Evolutionary conservation across 2,329 filamentous ascomycete species (phyloP), one percentile per base, ranked within the genome.

Genomic region (Colletotrichum eremochloae): DNA sequence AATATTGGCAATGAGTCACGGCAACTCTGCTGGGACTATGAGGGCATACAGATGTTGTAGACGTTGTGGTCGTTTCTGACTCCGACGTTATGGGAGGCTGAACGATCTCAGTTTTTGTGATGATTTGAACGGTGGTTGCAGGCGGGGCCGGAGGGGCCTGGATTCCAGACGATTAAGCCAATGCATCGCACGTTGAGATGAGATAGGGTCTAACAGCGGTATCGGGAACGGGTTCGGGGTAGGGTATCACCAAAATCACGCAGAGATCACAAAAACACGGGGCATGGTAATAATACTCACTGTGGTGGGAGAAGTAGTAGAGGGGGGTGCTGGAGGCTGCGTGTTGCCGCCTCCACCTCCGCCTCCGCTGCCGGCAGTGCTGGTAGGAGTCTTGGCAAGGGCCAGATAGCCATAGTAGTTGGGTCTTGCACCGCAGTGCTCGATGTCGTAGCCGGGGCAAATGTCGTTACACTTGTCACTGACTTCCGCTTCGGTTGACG

Each of bases 381-480:
- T 91, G 6, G 89, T 88, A 3, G 91, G 88, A 18, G 82, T 69
- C 40, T 82, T 84, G 65, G 78, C 80, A 18, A 93, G 80, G 33
- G 84, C 77, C 67, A 95, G 85, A 79, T 96, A 96, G 62, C 90
- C 92, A 77, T 84, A 96, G 4, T 91, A 77, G 58, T 60, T 70
- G 31, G 74, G 74, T 20, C 65, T 67, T n/a, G 71, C 66, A n/a
- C 93, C 93, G 77, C 93, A 96, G 14, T 84, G 81, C 48, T 75
- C 74, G 74, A 95, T 92, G 1, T 64, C 44, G 78, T 87, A 96
- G n/a, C 92, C 93, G 11, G 92, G 92, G 76, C 93, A 96, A 20
- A 81, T 63, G 0, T 79, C 80, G 75, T 86, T 81, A 81, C 93
- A 96, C 1, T 81, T 80, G 31, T 82, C 77, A 63, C 85, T 82